Base-by-base conservation (phyloP, 2,329 filamentous ascomycete genomes). In the Penicillium sp. region DNA sequence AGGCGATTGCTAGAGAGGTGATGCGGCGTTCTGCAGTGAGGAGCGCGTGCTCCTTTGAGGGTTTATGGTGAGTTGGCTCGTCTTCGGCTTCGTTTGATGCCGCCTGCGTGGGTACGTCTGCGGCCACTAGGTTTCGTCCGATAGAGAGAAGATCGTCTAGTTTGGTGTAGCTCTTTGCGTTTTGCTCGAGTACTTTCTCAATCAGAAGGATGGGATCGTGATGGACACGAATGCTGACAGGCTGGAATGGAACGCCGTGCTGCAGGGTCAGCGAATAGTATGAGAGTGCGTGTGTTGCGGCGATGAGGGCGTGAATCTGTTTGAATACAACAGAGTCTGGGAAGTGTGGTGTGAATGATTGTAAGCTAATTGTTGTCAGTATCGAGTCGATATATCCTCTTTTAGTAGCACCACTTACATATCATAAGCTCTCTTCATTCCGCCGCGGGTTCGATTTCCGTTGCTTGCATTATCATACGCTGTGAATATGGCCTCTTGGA, bases 391-490 rank as follows among this genome's bases (percentile, higher is more conserved):
- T 34, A 19, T 8, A 17, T 24, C 44, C 42, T 44, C 34, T 17
- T 28, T 26, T 6, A 19, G 17, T n/a, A 19, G n/a, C 5, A 32
- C 12, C 31, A 68, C 73, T 59, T 63, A 75, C 73, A 79, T 75
- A 37, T 81, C 78, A 43, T 74, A 75, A 10, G 81, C 80, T 59
- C 74, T 78, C 61, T 80, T 83, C 71, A 84, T 77, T 13, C 77
- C 77, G 15, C 81, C 81, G 56, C 81, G 73, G 17, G 75, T 81
- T 54, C 74, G 73, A 59, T 83, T 84, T 28, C 81, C 81, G 58
- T 84, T 84, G 61, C 76, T 83, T 19, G 81, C 81, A 55, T 81
- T 81, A 61, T 84, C 81, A 60, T 84, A 84, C 19, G 75, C 70
- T 22, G 76, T 65, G 65, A 80, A 75, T 17, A 78, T 75, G 33